Conservation (phyloP, 2,329 filamentous ascomycete genomes). For the Phaeosphaeriaceae sp. region DNA sequence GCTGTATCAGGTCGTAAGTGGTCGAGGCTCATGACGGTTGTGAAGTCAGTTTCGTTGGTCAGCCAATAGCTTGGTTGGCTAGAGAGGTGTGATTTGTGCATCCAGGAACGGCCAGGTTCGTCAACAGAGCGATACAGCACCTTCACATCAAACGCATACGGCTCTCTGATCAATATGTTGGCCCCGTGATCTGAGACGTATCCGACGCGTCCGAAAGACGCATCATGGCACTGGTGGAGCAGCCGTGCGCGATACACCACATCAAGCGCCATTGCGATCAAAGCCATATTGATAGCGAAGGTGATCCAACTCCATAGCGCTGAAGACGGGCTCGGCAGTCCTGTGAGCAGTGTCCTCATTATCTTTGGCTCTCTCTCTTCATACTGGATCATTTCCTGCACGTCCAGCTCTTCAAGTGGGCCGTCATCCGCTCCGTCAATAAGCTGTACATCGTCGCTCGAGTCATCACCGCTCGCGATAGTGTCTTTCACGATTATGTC, state of each 20-base stretch:
- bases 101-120: slow-evolving; percentile 36
- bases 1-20: slow-evolving; percentile 71
- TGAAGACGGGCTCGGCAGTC: slow-evolving; percentile 76
- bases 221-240: slow-evolving; percentile 72
- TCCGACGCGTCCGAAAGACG: slow-evolving; percentile 86
- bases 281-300: slow-evolving; percentile 72
- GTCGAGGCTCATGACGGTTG: slow-evolving; percentile 70
- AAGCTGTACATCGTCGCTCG: slow-evolving; percentile 40
- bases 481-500: slow-evolving; percentile 56
- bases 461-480: slow-evolving; percentile 41
- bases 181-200: slow-evolving; percentile 83
- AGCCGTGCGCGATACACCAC: slow-evolving; percentile 75
- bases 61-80: slow-evolving; percentile 57
- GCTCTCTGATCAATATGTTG: slow-evolving; percentile 83
- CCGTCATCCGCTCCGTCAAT: slow-evolving; percentile 50
- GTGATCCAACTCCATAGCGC: slow-evolving; percentile 69
- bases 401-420: slow-evolving; percentile 57
- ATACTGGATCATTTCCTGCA: slow-evolving; percentile 68
- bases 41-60: slow-evolving; percentile 81
- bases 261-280: slow-evolving; percentile 76
- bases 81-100: slow-evolving; percentile 36
- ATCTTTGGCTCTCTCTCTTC: slow-evolving; percentile 63
- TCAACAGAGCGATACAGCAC: slow-evolving; percentile 42
- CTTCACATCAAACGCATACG: slow-evolving; percentile 71
- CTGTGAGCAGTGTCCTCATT: slow-evolving; percentile 73